Percentiles rank a stretch among this genome's conserved stretches.
Evolutionary conservation across 2,329 filamentous ascomycete species (phyloP).

Genomic region (Alternaria burnsii): DNA sequence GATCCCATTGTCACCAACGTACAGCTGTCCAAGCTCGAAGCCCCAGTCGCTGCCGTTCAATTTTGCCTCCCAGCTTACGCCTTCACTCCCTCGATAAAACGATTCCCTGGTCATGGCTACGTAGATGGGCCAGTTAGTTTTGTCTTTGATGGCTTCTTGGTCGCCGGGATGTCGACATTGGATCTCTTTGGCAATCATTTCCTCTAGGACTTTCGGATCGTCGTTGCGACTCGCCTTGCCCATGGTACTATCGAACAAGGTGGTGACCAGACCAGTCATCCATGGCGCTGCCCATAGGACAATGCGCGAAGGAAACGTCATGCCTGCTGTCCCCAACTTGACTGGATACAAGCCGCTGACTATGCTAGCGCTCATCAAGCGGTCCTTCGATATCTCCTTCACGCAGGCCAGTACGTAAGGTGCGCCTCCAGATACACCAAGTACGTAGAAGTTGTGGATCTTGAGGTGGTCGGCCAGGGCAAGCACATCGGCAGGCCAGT

Average conservation of each 20-base stretch:
- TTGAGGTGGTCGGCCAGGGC: constrained; percentile 53
- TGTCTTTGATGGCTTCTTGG: constrained; percentile 30
- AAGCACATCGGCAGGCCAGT: constrained; percentile 56
- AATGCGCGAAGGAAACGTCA: constrained; percentile 33
- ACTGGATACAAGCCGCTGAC: constrained; percentile 39
- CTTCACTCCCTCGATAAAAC: constrained; percentile 37
- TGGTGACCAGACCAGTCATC: constrained; percentile 29
- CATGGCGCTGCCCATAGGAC: constrained; percentile 39
- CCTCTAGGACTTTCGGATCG: constrained; percentile 38
- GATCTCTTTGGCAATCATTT: constrained; percentile 34
- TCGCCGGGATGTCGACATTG: constrained; percentile 30
- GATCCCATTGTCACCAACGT: constrained; percentile 25
- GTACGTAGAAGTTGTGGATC: constrained; percentile 53
- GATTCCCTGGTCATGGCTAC: constrained; percentile 39
- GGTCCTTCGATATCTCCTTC: constrained; percentile 44
- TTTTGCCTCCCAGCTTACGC: constrained; percentile 40
- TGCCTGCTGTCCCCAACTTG: constrained; percentile 36
- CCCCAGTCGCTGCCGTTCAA: constrained; percentile 42
- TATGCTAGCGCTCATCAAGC: constrained; percentile 35
- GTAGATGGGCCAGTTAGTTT: constrained; percentile 31
- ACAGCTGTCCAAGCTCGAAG: constrained; percentile 42
- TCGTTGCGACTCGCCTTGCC: constrained; percentile 36
- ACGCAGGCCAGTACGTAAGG: constrained; percentile 60
- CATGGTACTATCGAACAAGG: constrained; percentile 34
- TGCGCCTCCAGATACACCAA: constrained; percentile 59